A percentile compares a stretch with the other conserved stretches of the same genome.
These are phyloP conservation scores for Botrytis porri DNA, from an alignment of 2,329 filamentous ascomycete genomes.

Conservation along the genomic window DNA sequence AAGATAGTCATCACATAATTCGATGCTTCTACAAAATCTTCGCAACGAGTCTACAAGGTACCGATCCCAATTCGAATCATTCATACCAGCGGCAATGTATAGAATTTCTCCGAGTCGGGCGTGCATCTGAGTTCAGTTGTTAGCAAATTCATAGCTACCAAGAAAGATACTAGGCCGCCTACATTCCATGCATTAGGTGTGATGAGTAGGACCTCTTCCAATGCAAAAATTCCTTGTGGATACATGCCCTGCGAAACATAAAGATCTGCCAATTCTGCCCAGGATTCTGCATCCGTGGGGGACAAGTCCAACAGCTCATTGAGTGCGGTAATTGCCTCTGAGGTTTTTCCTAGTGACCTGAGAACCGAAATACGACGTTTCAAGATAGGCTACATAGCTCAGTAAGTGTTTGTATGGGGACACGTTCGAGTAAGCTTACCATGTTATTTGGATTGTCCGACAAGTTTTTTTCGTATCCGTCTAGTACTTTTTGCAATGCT, in stretches of 20 bases:
- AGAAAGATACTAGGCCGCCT: slow-evolving; percentile 39
- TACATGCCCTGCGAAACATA: slow-evolving; percentile 79
- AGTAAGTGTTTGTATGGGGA: slow-evolving; percentile 33
- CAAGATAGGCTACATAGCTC: slow-evolving; percentile 63
- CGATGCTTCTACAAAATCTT: slow-evolving; percentile 84
- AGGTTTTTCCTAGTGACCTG: slow-evolving; percentile 64
- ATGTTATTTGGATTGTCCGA: slow-evolving; percentile 74
- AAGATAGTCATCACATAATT: slow-evolving; percentile 89
- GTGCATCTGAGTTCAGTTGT: slow-evolving; percentile 60
- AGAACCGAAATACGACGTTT: slow-evolving; percentile 83
- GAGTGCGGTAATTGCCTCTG: slow-evolving; percentile 73
- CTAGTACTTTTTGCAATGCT: slow-evolving; percentile 66
- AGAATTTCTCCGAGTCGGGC: slow-evolving; percentile 81
- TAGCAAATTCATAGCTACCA: slow-evolving; percentile 29
- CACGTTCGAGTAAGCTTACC: slow-evolving; percentile 48
- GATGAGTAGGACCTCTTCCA: slow-evolving; percentile 87
- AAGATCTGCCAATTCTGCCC: slow-evolving; percentile 86
- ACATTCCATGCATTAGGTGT: slow-evolving; percentile 95
- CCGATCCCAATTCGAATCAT: slow-evolving; percentile 43
- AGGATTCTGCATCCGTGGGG: slow-evolving; percentile 88
- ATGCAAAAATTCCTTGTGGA: slow-evolving; percentile 77
- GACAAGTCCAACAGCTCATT: slow-evolving; percentile 75
- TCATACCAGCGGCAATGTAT: slow-evolving; percentile 62
- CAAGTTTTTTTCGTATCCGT: slow-evolving; percentile 75
- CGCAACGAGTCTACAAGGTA: slow-evolving; percentile 71